Conservation (phyloP, 2,329 filamentous ascomycete species). For the Zymoseptoria pseudotritici region DNA sequence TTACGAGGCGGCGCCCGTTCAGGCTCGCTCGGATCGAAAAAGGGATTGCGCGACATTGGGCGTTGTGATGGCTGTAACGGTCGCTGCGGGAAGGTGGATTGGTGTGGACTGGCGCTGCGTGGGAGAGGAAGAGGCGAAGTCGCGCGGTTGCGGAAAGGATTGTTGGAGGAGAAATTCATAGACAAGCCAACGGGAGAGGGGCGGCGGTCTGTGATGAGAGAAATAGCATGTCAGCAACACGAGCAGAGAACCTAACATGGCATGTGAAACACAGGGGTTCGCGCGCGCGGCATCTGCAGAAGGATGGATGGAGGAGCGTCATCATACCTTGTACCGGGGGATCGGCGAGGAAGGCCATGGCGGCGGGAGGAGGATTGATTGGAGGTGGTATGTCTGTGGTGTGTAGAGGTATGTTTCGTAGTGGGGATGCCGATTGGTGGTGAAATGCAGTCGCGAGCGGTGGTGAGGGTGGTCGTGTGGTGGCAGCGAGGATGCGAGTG, state of each 20-base stretch:
- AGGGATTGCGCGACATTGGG: slow-evolving; percentile 64
- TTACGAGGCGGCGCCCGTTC: slow-evolving; percentile 4
- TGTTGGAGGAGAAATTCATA: slow-evolving; percentile 64
- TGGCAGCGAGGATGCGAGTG: not conserved
- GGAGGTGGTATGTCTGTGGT: not conserved
- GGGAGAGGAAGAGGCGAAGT: slow-evolving; percentile 37
- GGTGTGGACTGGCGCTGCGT: slow-evolving; percentile 20
- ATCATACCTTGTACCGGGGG: slow-evolving; percentile 5
- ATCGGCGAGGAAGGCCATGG: not conserved
- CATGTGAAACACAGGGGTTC: slow-evolving; percentile 12
- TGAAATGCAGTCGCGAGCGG: not conserved
- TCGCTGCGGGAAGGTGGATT: slow-evolving; percentile 2
- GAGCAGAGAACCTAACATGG: slow-evolving; percentile 2
- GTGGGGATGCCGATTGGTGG: not conserved
- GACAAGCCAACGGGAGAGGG: slow-evolving; percentile 48
- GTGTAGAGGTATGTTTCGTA: not conserved
- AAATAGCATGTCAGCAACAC: slow-evolving; percentile 4
- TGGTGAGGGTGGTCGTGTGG: not conserved
- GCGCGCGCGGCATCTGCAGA: not conserved
- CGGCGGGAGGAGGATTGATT: not conserved
- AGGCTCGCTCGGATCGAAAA: slow-evolving; percentile 46
- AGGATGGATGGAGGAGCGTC: not conserved
- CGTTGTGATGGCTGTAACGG: slow-evolving; percentile 40
- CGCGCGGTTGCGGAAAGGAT: slow-evolving; percentile 69
- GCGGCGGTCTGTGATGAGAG: slow-evolving; percentile 31